These are phyloP conservation scores for Grosmannia clavigera DNA, from an alignment of 2,329 filamentous ascomycete genomes.

Conservation along the genomic window DNA sequence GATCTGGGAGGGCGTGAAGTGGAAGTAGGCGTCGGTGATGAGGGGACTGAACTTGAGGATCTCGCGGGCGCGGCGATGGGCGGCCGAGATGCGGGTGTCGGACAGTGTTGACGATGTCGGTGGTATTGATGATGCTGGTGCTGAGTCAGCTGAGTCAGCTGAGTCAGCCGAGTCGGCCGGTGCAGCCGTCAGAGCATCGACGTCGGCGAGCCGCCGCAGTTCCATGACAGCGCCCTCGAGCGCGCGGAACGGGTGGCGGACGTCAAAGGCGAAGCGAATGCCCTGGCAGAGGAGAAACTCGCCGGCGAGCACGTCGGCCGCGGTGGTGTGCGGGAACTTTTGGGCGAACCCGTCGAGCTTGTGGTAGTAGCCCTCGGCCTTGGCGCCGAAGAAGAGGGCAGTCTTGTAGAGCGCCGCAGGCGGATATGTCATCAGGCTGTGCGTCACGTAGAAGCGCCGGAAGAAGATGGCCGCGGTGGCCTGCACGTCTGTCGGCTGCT, in stretches of 20 bases:
- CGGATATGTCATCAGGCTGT: slow-evolving; percentile 93
- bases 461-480: slow-evolving; percentile 82
- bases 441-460: slow-evolving; percentile 88
- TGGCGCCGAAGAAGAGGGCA: slow-evolving; percentile 83
- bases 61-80: slow-evolving; percentile 61
- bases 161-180: background rate
- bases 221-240: slow-evolving; percentile 82
- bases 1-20: slow-evolving; percentile 89
- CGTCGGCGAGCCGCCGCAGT: slow-evolving; percentile 53
- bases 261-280: slow-evolving; percentile 84
- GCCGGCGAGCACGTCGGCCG: slow-evolving; percentile 75
- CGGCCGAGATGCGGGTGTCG: slow-evolving; percentile 37
- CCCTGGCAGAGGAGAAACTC: slow-evolving; percentile 91
- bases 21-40: slow-evolving; percentile 91
- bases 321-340: slow-evolving; percentile 56
- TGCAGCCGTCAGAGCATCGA: slow-evolving; percentile 23
- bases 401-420: slow-evolving; percentile 82
- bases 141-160: no score
- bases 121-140: no score
- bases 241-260: slow-evolving; percentile 79
- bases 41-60: slow-evolving; percentile 69
- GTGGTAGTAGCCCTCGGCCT: slow-evolving; percentile 72
- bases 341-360: slow-evolving; percentile 42
- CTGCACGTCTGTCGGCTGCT: slow-evolving; percentile 37
- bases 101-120: slow-evolving; percentile 4